These are phyloP conservation scores for Xylogone sp. DNA, from an alignment of 2,329 filamentous ascomycete genomes.

Conservation along the genomic window DNA sequence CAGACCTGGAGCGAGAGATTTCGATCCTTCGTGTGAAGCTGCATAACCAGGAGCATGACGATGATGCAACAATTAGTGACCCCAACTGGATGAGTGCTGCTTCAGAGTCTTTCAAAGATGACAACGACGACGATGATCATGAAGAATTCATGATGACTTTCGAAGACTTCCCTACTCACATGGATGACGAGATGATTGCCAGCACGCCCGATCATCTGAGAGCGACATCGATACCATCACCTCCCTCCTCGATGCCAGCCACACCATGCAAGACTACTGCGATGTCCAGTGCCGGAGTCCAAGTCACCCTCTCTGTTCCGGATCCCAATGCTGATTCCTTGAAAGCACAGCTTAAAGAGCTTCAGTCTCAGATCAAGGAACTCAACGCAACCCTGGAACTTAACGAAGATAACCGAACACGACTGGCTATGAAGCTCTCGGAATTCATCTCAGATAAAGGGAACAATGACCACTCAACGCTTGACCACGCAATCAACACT, in stretches of 20 bases:
- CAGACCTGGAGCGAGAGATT: conserved; percentile 25
- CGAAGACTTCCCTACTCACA: not conserved
- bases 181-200: conserved; percentile 20
- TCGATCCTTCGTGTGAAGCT: conserved; percentile 21
- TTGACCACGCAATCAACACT: conserved; percentile 26
- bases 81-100: conserved; percentile 48
- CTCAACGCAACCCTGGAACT: conserved; percentile 21
- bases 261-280: conserved; percentile 18
- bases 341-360: conserved; percentile 17
- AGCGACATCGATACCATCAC: conserved; percentile 26
- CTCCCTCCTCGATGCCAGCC: conserved; percentile 25
- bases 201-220: conserved; percentile 21
- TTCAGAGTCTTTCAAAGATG: conserved; percentile 36
- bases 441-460: conserved; percentile 18
- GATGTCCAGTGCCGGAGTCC: conserved; percentile 12
- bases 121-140: conserved; percentile 27
- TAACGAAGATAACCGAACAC: conserved; percentile 19
- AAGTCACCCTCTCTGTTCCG: conserved; percentile 12
- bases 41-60: conserved; percentile 13
- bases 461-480: conserved; percentile 18
- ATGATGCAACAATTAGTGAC: conserved; percentile 11
- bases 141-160: conserved; percentile 33
- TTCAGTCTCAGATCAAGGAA: conserved; percentile 21
- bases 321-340: conserved; percentile 22
- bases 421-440: conserved; percentile 23